Percentiles rank a stretch among this genome's conserved stretches.
Evolutionary conservation across 441 rosid genomes (phyloP).

Genomic region (Metrosideros polymorpha): DNA sequence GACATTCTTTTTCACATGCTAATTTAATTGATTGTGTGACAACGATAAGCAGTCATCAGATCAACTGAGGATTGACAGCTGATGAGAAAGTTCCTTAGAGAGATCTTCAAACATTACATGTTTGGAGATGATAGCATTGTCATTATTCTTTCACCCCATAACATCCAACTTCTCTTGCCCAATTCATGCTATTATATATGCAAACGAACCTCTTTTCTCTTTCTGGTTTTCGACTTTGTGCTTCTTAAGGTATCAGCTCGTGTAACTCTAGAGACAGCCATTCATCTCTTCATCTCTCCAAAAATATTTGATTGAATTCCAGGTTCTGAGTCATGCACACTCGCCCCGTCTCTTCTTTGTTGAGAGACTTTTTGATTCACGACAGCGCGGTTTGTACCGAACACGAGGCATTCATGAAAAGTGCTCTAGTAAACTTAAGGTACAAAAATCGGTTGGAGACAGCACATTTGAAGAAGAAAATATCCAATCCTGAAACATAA

Average conservation of each 20-base stretch:
- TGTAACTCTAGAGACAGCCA: background rate
- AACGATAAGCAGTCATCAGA: background rate
- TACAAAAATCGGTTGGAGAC: no score
- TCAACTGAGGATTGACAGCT: background rate
- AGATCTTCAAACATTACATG: background rate
- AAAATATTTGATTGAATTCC: no score
- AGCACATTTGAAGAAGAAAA: no score
- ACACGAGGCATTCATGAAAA: no score
- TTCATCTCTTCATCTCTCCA: background rate
- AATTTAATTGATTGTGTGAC: background rate
- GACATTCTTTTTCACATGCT: background rate
- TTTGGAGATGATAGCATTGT: background rate
- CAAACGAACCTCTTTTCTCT: background rate
- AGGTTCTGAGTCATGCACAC: no score
- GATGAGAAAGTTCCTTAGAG: background rate
- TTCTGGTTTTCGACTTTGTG: background rate
- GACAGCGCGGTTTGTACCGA: no score
- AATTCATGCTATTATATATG: background rate
- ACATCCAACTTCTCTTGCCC: background rate
- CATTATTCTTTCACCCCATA: background rate
- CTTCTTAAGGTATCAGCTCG: background rate
- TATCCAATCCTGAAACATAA: no score
- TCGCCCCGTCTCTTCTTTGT: no score
- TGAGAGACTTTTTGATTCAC: no score
- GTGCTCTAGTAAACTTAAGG: no score